Evolutionary conservation across 257 asterid species (phyloP).

Genomic region (Gentiana dahurica): DNA sequence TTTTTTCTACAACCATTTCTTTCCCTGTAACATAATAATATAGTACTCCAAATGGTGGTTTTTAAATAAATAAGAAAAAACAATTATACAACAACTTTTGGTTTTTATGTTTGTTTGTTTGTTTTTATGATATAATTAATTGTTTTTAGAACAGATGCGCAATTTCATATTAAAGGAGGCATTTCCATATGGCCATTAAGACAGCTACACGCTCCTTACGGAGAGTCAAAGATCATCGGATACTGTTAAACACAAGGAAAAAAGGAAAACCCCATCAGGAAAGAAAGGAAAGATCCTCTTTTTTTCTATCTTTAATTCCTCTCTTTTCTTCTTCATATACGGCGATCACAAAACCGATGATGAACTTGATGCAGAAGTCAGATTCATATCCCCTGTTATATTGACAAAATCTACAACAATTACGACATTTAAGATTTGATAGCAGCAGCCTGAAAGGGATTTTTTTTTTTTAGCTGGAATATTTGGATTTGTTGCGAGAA

Average conservation of each 20-base stretch:
- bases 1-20: no score
- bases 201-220: slow-evolving; percentile 4
- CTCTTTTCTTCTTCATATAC: slow-evolving; percentile 1
- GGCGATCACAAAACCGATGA: background rate
- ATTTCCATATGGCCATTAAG: slow-evolving; percentile 3
- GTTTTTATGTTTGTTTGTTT: background rate
- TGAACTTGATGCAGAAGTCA: background rate
- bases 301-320: background rate
- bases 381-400: background rate
- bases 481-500: slow-evolving; percentile 1
- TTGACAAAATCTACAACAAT: background rate
- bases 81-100: background rate
- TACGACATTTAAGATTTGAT: background rate
- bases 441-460: background rate
- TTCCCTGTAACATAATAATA: no score
- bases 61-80: background rate
- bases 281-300: slow-evolving; percentile 8
- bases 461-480: background rate
- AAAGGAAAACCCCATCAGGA: slow-evolving; percentile 4
- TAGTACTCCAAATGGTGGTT: no score
- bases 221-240: slow-evolving; percentile 1
- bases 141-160: background rate
- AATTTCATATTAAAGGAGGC: background rate
- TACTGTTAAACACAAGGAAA: background rate
- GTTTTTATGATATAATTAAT: background rate